Conservation (phyloP, 192 early-diverging fungal genomes). For the Physocladia obscura region DNA sequence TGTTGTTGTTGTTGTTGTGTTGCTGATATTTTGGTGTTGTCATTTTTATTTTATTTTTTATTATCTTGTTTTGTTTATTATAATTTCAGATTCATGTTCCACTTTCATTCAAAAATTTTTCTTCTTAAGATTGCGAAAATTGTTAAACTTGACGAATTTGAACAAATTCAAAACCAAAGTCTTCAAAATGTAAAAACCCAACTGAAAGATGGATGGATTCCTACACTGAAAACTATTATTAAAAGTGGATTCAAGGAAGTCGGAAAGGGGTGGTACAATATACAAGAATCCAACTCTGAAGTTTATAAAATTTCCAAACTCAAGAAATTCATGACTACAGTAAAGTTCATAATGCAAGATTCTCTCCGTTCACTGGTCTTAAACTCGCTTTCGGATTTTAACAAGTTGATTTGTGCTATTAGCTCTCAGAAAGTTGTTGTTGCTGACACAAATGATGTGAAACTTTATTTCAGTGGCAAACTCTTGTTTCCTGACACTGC, state of each 20-base stretch:
- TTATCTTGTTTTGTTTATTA: no score
- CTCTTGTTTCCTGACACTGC: constrained; percentile 39
- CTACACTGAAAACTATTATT: constrained; percentile 47
- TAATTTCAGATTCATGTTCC: no score
- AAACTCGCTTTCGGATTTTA: constrained; percentile 55
- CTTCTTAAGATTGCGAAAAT: constrained; percentile 50
- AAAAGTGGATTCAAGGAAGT: constrained; percentile 59
- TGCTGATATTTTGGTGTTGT: background rate
- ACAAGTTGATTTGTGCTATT: constrained; percentile 44
- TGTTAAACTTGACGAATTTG: constrained; percentile 61
- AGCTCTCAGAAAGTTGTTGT: constrained; percentile 50
- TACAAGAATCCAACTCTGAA: constrained; percentile 60
- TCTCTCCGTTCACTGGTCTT: constrained; percentile 55
- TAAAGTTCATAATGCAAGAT: constrained; percentile 68
- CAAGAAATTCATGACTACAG: constrained; percentile 58
- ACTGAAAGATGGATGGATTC: constrained; percentile 61
- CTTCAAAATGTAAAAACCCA: constrained; percentile 50
- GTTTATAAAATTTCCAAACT: constrained; percentile 63
- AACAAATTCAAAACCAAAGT: constrained; percentile 53
- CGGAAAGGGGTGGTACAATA: constrained; percentile 69
- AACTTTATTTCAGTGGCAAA: constrained; percentile 27
- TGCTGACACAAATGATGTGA: constrained; percentile 58
- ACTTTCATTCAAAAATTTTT: no score
- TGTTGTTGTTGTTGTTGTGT: constrained; percentile 29
- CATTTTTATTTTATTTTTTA: background rate